Evolutionary conservation across 306 rosid genomes (phyloP).

Genomic region (Medicago ruthenica): DNA sequence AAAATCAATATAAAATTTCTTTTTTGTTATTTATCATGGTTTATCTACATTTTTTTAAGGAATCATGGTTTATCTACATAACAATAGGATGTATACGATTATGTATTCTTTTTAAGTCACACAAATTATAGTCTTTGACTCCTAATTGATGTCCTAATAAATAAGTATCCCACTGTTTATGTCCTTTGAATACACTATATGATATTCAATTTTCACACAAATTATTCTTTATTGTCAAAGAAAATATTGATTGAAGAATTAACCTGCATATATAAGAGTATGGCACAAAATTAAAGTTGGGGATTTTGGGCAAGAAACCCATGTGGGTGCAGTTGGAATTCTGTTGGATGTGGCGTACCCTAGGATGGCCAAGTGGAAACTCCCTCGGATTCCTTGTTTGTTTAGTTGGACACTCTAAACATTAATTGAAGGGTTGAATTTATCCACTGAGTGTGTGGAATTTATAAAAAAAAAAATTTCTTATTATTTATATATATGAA

Average conservation of each 20-base stretch:
- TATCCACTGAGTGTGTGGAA: neutral
- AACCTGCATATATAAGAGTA: neutral
- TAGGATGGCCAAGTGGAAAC: constrained; percentile 48
- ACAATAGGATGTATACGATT: too few species aligned
- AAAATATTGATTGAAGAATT: neutral
- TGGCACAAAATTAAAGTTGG: constrained; percentile 14
- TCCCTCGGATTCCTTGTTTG: constrained; percentile 58
- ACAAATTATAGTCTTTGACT: too few species aligned
- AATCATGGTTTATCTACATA: too few species aligned
- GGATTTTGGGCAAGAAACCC: constrained; percentile 14
- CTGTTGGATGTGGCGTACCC: constrained; percentile 19
- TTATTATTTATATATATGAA: too few species aligned
- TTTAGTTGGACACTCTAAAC: neutral
- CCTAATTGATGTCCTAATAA: too few species aligned
- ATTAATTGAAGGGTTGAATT: neutral
- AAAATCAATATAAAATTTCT: too few species aligned
- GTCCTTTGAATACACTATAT: too few species aligned
- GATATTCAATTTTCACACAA: neutral
- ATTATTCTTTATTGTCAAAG: neutral
- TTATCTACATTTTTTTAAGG: too few species aligned
- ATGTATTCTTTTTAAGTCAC: too few species aligned
- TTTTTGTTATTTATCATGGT: too few species aligned
- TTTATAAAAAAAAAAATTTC: too few species aligned
- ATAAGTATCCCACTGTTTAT: too few species aligned
- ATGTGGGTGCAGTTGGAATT: constrained; percentile 44